These are phyloP conservation scores for Penicillium turbatum DNA, from an alignment of 495 filamentous ascomycete species.

Conservation along the genomic window DNA sequence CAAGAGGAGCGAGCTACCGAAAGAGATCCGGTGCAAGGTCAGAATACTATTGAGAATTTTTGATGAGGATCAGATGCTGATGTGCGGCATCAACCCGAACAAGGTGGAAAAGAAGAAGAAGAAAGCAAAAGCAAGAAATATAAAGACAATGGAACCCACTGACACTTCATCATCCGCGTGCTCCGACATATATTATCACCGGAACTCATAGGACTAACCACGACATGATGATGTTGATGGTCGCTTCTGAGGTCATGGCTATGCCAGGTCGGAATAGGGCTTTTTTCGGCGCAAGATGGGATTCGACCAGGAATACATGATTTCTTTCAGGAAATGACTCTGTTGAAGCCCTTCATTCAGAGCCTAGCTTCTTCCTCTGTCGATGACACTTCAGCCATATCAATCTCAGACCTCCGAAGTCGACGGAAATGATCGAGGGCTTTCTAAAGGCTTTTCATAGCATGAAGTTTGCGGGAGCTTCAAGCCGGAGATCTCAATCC, in stretches of 20 bases:
- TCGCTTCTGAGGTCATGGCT: constrained; percentile 27
- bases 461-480: not conserved
- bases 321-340: too few species aligned
- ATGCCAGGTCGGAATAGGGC: constrained; percentile 8
- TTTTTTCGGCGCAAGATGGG: constrained; percentile 8
- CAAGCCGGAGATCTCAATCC: constrained; percentile 17
- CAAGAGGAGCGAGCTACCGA: not conserved
- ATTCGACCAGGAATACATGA: not conserved
- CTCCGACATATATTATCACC: constrained; percentile 16
- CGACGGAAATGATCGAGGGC: not conserved
- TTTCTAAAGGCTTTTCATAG: not conserved
- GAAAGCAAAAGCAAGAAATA: not conserved
- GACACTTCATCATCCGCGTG: not conserved
- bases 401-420: not conserved
- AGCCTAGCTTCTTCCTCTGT: not conserved
- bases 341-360: too few species aligned
- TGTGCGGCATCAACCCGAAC: not conserved
- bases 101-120: constrained; percentile 1
- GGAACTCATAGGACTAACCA: constrained; percentile 13
- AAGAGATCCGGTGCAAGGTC: not conserved
- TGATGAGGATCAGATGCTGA: not conserved
- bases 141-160: not conserved
- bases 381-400: not conserved
- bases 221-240: constrained; percentile 31
- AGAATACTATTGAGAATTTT: not conserved